Evolutionary conservation across 1,139 yeast species (phyloP).

Genomic region (Lodderomyces orthopsilosis): DNA sequence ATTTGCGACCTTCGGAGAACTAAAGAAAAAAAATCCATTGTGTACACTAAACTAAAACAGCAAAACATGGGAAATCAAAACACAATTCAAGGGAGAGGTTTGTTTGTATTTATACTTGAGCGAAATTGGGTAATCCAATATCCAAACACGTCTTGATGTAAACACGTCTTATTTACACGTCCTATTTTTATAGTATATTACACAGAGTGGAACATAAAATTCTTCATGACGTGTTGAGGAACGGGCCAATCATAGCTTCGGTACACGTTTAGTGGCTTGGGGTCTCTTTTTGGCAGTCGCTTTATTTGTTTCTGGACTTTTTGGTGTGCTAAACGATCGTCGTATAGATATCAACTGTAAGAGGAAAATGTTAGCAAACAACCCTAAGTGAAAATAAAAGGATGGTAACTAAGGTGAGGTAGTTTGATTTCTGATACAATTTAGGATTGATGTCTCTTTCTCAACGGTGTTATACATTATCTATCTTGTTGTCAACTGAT

Average conservation of each 20-base stretch:
- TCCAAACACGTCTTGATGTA: constrained; percentile 3
- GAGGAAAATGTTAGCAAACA: too few species aligned
- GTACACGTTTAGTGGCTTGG: neutral
- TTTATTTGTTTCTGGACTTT: neutral
- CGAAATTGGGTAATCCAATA: neutral
- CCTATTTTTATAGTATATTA: neutral
- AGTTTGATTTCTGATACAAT: too few species aligned
- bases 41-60: neutral
- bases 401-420: too few species aligned
- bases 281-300: neutral
- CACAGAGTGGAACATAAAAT: neutral
- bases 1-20: neutral
- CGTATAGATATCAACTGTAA: neutral
- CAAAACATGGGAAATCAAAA: neutral
- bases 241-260: neutral
- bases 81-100: constrained; percentile 1
- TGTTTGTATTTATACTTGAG: constrained; percentile 2
- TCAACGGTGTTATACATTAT: too few species aligned
- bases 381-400: too few species aligned
- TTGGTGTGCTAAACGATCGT: neutral
- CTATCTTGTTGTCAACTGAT: too few species aligned
- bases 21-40: neutral
- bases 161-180: constrained; percentile 3
- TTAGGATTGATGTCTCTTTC: too few species aligned
- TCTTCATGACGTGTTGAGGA: neutral